phyloP scores from a whole-genome alignment of 768 basidiomycete species.

The Sistotremastrum niveocremeum region DNA sequence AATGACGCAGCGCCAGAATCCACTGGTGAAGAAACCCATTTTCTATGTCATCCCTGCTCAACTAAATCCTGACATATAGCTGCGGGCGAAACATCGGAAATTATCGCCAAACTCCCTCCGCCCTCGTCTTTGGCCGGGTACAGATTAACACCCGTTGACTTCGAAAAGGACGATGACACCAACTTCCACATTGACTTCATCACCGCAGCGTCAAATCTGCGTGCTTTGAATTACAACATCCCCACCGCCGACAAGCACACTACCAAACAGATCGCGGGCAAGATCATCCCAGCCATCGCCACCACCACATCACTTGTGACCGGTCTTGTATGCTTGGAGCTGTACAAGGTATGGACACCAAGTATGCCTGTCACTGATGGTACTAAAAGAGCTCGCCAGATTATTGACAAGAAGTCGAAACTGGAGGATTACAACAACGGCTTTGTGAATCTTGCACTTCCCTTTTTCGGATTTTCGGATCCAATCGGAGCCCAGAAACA shows the following conservation, averaged over 20 bases:
- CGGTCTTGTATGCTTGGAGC: constrained; percentile 90
- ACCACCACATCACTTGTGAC: constrained; percentile 93
- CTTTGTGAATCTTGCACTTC: constrained; percentile 92
- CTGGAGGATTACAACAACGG: constrained; percentile 97
- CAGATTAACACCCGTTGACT: constrained; percentile 87
- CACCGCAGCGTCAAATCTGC: constrained; percentile 91
- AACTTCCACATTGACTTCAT: constrained; percentile 99
- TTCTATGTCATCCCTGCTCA: constrained; percentile 7
- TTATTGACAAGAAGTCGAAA: constrained; percentile 90
- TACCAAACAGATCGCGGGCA: constrained; percentile 96
- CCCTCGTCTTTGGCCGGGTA: constrained; percentile 94
- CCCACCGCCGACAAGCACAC: constrained; percentile 74
- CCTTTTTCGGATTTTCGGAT: constrained; percentile 99
- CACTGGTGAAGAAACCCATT: constrained; percentile 24
- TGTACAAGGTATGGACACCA: constrained; percentile 69
- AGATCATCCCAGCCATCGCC: constrained; percentile 99
- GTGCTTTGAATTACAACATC: constrained; percentile 91
- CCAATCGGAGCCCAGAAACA: constrained; percentile 82
- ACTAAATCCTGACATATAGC: constrained; percentile 18
- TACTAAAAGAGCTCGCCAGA: constrained; percentile 28
- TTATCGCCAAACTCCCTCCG: constrained; percentile 61
- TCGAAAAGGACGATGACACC: constrained; percentile 97
- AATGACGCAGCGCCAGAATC: constrained; percentile 69
- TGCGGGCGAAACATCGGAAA: constrained; percentile 36
- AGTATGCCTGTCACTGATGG: not conserved